phyloP scores from a whole-genome alignment of 495 filamentous ascomycete genomes.

The Friedmanniomyces endolithicus region DNA sequence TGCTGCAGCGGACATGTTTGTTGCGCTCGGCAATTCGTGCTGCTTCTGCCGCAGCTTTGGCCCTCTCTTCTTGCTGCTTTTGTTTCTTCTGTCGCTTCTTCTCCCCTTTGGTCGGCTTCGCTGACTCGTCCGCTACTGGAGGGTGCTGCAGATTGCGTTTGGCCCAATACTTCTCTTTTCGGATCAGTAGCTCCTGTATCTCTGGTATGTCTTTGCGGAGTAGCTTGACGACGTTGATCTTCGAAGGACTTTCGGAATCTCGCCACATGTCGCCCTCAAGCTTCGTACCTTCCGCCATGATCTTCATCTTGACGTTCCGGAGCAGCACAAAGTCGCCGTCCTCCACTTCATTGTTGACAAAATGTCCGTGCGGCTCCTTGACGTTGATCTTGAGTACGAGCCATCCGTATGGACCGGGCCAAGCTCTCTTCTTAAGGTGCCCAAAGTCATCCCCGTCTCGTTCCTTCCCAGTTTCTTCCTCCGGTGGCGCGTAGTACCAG shows the following conservation, averaged over 20 bases:
- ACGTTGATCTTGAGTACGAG: constrained; percentile 59
- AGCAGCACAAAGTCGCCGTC: constrained; percentile 50
- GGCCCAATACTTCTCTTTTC: constrained; percentile 48
- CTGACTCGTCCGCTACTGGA: constrained; percentile 33
- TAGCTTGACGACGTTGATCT: constrained; percentile 39
- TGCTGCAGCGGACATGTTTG: constrained; percentile 20
- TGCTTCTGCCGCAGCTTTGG: constrained; percentile 25
- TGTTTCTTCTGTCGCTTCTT: constrained; percentile 33
- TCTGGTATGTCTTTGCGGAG: constrained; percentile 35
- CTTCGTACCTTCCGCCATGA: constrained; percentile 30
- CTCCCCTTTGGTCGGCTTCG: constrained; percentile 23
- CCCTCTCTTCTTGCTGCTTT: constrained; percentile 27
- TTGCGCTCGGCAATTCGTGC: constrained; percentile 3
- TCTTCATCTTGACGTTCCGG: constrained; percentile 60
- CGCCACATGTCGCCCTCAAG: constrained; percentile 63
- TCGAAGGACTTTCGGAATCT: constrained; percentile 41
- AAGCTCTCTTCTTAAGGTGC: constrained; percentile 37
- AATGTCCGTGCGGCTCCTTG: constrained; percentile 55
- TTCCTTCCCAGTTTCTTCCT: constrained; percentile 24
- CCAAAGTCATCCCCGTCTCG: constrained; percentile 39
- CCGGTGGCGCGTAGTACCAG: constrained; percentile 42
- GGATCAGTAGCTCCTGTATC: constrained; percentile 47
- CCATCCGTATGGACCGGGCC: constrained; percentile 70
- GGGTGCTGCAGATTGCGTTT: constrained; percentile 2
- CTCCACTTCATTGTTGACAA: constrained; percentile 42